These are phyloP conservation scores for Neofusicoccum sp. DNA, from an alignment of 2,329 filamentous ascomycete species.

Conservation along the genomic window DNA sequence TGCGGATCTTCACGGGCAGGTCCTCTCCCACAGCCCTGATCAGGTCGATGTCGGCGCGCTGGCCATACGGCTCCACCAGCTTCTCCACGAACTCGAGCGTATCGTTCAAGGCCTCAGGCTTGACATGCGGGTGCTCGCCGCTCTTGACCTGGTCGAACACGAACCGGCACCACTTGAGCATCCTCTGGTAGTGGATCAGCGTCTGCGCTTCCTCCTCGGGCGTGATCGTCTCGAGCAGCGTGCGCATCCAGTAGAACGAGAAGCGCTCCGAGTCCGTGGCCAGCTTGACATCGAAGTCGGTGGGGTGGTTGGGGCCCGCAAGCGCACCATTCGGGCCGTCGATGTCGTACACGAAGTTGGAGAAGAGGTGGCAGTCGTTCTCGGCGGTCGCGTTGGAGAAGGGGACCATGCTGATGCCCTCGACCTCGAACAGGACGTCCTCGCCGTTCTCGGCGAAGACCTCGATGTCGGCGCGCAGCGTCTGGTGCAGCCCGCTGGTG, in stretches of 20 bases:
- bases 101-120: not conserved
- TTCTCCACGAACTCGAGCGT: not conserved
- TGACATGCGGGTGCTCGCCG: not conserved
- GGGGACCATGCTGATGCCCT: too few relatives aligned
- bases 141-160: not conserved
- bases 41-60: not conserved
- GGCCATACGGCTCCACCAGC: not conserved
- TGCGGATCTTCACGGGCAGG: not conserved
- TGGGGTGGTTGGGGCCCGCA: not conserved
- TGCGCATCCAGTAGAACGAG: too few relatives aligned
- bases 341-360: not conserved
- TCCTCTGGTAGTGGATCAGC: not conserved
- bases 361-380: not conserved
- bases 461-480: too few relatives aligned
- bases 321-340: not conserved
- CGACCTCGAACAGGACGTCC: too few relatives aligned
- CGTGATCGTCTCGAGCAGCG: too few relatives aligned
- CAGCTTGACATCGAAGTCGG: not conserved
- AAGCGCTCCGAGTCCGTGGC: too few relatives aligned
- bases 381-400: too few relatives aligned
- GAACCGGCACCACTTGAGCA: not conserved
- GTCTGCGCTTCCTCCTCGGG: not conserved
- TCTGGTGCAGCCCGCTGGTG: too few relatives aligned
- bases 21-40: not conserved
- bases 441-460: too few relatives aligned